phyloP scores from a whole-genome alignment of 768 basidiomycete genomes.

The Filobasidium floriforme region DNA sequence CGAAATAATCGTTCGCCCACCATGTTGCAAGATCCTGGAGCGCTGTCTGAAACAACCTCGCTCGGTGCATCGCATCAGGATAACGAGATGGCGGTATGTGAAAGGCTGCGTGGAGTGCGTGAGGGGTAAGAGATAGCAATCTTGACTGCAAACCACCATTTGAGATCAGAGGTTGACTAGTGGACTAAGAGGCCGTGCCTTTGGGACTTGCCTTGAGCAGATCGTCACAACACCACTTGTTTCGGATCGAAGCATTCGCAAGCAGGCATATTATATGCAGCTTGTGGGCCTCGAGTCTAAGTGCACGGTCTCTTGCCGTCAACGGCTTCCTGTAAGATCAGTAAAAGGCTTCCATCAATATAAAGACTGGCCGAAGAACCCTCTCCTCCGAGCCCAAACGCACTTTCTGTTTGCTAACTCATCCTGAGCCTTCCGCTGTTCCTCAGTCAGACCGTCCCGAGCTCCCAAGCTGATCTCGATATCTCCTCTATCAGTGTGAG shows the following conservation, averaged over 20 bases:
- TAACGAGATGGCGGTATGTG: conserved; percentile 65
- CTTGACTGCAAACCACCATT: conserved; percentile 57
- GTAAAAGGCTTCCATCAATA: background rate
- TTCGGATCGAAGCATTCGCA: conserved; percentile 64
- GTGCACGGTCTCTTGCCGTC: conserved; percentile 55
- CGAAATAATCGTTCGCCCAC: conserved; percentile 69
- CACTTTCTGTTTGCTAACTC: conserved; percentile 13
- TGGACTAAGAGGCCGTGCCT: background rate
- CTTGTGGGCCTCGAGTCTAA: conserved; percentile 77
- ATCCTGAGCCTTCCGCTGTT: conserved; percentile 11
- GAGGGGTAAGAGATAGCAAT: conserved; percentile 74
- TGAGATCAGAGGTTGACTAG: background rate
- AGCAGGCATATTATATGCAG: conserved; percentile 78
- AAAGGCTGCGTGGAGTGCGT: conserved; percentile 72
- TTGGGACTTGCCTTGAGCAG: conserved; percentile 63
- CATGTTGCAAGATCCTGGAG: conserved; percentile 66
- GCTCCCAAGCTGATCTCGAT: conserved; percentile 16
- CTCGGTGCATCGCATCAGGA: conserved; percentile 73
- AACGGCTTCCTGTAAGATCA: conserved; percentile 35
- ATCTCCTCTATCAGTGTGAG: background rate
- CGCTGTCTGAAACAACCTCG: conserved; percentile 78
- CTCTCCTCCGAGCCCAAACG: background rate
- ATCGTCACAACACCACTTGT: conserved; percentile 73
- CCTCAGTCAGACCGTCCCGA: conserved; percentile 12
- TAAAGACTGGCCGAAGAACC: background rate